Evolutionary conservation across 2,329 filamentous ascomycete genomes (phyloP).

Genomic region (Coniosporium tulheliwenetii): DNA sequence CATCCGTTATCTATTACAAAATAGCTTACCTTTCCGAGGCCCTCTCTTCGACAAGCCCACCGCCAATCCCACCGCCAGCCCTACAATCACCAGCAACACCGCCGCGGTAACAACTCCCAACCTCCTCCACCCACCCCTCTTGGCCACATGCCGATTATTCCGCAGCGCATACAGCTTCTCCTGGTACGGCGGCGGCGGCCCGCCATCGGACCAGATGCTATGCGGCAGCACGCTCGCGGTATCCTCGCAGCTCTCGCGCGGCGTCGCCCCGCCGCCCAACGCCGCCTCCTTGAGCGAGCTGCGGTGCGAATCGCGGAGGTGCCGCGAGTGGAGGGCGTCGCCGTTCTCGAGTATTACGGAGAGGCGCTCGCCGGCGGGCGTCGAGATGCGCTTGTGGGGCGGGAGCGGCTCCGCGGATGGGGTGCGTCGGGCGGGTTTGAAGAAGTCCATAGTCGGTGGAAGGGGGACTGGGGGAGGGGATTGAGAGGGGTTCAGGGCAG

Average conservation of each 20-base stretch:
- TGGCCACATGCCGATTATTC: constrained; percentile 7
- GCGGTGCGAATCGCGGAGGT: too few species aligned
- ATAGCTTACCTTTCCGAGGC: too few species aligned
- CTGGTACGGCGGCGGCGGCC: not conserved
- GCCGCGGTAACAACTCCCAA: constrained; percentile 18
- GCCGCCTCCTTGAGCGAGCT: too few species aligned
- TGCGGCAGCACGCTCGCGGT: constrained; percentile 4
- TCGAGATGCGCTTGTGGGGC: constrained; percentile 24
- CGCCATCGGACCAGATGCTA: not conserved
- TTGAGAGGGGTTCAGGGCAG: too few species aligned
- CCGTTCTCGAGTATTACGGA: constrained; percentile 22
- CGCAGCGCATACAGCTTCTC: not conserved
- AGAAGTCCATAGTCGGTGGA: too few species aligned
- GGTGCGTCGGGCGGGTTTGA: too few species aligned
- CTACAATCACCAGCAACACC: constrained; percentile 17
- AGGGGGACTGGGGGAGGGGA: too few species aligned
- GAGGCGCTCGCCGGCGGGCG: constrained; percentile 24
- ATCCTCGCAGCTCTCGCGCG: not conserved
- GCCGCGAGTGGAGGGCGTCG: not conserved
- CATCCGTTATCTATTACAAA: too few species aligned
- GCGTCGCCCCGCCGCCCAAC: too few species aligned
- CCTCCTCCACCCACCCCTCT: constrained; percentile 23
- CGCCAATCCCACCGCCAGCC: constrained; percentile 23
- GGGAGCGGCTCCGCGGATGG: too few species aligned
- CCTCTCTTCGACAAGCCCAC: too few species aligned